These are phyloP conservation scores for Cyclotella sp. DNA, from an alignment of 108 stramenopile species.

Conservation along the genomic window DNA sequence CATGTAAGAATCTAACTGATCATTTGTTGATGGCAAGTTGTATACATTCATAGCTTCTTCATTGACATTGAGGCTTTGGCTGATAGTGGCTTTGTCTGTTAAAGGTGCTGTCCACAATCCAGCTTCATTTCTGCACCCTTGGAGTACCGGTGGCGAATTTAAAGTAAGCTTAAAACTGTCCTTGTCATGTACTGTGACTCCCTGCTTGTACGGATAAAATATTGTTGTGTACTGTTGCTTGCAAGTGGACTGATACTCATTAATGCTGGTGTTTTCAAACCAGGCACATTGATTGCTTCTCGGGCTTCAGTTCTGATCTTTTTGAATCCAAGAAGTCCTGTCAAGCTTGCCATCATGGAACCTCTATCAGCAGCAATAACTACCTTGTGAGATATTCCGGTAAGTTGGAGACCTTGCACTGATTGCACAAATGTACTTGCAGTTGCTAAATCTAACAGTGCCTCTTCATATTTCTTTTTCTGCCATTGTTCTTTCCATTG, in stretches of 20 bases:
- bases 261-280: not conserved
- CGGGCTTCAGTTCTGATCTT: not conserved
- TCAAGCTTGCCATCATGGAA: not conserved
- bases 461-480: not conserved
- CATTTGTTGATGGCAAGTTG: not conserved
- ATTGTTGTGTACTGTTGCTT: conserved; percentile 2
- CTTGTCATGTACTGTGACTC: not conserved
- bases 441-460: conserved; percentile 10
- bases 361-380: not conserved
- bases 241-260: conserved; percentile 5
- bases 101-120: conserved; percentile 3
- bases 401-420: not conserved
- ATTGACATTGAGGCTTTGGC: not conserved
- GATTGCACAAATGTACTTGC: conserved; percentile 11
- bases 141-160: conserved; percentile 1
- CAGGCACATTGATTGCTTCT: conserved; percentile 3
- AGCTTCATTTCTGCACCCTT: not conserved
- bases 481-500: conserved; percentile 4
- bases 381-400: not conserved
- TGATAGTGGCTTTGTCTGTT: not conserved
- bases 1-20: conserved; percentile 7
- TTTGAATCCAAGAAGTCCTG: not conserved
- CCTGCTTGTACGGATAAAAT: not conserved
- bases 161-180: not conserved
- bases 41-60: conserved; percentile 13